Evolutionary conservation across 1,284 basidiomycete species (phyloP), one percentile per base, ranked within the genome.

Genomic region (Fomitopsis palustris): DNA sequence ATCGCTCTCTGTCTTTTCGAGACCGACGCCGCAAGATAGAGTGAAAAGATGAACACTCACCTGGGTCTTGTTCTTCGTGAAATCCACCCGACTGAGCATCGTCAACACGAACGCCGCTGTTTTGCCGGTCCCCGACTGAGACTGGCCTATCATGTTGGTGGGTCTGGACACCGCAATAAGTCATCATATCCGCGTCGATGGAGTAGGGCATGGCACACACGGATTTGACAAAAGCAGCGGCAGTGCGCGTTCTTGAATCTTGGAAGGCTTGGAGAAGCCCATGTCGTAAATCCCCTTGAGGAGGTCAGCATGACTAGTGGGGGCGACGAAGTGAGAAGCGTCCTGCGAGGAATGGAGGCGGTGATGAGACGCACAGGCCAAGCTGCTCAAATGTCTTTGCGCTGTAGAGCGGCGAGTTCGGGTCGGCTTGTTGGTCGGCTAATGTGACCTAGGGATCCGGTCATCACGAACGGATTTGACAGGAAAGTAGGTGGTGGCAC

Each of bases 51-150:
- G 33, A 14, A 6, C 39, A 70, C 79, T 60, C 61, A 92, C 93
- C 76, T 98, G 97, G 38, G 95, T 90, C 64, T 90, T 89, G 65
- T 91, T 84, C 58, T 89, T 78, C 35, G 84, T 82, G 67, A 91
- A 95, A 75, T 98, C 95, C 59, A 99, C 85, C 37, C 96, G 88
- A 70, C 91, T 95, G 23, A 99, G 85, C 96, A 99, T 99, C 29
- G 96, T 96, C 57, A 99, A 82, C 14, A 96, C 93, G 73, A 99
- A 99, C 2, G 97, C 97, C 6, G 97, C 97, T 3, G 97, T 99
- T 80, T 99, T 99, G 58, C 97, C 97, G 8, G 97, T 99, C 43
- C 97, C 97, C 25, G 97, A 99, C 73, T 99, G 97, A 53, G 95
- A 98, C 77, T 99, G 97, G 10, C 95, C 97, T 74, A 99, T 99